Conservation (phyloP, 352 stramenopile species). For the Phytophthora crassamura region DNA sequence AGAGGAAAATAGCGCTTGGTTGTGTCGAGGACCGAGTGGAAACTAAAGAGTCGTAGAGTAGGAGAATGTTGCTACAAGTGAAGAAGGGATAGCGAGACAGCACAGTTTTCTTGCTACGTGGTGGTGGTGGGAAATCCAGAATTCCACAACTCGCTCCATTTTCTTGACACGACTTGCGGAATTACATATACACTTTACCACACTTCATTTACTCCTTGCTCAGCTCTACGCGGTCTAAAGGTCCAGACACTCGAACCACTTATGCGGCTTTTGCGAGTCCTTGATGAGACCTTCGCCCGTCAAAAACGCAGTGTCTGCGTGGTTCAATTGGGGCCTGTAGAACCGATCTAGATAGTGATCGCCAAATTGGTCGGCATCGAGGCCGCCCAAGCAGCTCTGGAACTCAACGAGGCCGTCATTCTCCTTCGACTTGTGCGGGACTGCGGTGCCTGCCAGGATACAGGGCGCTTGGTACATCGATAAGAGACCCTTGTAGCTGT, state of each 20-base stretch:
- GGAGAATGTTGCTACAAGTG: neutral
- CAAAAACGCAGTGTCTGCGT: conserved; percentile 51
- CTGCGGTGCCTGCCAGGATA: conserved; percentile 15
- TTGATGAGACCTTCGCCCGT: conserved; percentile 42
- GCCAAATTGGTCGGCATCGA: conserved; percentile 34
- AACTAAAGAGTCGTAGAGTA: conserved; percentile 37
- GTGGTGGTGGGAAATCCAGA: too few species aligned
- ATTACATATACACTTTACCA: too few species aligned
- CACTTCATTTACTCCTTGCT: neutral
- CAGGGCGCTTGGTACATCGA: conserved; percentile 30
- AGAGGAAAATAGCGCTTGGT: conserved; percentile 59
- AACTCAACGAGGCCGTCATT: conserved; percentile 55
- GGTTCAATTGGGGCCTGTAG: conserved; percentile 50
- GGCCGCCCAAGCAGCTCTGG: conserved; percentile 39
- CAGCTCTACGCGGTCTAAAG: conserved; percentile 4
- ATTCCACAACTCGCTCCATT: too few species aligned
- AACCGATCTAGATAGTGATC: conserved; percentile 30
- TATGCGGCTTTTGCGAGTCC: conserved; percentile 39
- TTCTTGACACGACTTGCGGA: too few species aligned
- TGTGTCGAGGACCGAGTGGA: conserved; percentile 43
- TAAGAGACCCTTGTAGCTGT: conserved; percentile 39
- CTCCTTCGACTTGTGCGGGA: conserved; percentile 34
- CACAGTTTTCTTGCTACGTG: too few species aligned
- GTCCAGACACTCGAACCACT: conserved; percentile 50
- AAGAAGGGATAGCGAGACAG: too few species aligned